phyloP scores from a whole-genome alignment of 805 yeast species.

The Saccharomycopsis synnaedendra region DNA sequence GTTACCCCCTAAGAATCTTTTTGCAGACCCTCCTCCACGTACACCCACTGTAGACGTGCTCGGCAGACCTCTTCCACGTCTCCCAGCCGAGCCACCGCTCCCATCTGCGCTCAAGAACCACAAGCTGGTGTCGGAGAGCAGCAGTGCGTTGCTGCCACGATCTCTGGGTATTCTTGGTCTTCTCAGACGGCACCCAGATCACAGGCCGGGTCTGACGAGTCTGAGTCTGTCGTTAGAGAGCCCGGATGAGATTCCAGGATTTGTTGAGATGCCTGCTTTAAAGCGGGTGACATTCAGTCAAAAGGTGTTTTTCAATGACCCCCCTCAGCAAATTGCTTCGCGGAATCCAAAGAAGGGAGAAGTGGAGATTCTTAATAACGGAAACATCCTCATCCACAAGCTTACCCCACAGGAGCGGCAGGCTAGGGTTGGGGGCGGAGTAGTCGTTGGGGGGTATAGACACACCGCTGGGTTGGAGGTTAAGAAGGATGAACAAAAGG shows the following conservation, averaged over 20 bases:
- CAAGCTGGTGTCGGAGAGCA: background rate
- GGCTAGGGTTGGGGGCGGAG: slow-evolving; percentile 45
- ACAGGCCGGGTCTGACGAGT: background rate
- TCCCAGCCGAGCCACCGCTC: slow-evolving; percentile 33
- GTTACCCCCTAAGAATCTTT: no score
- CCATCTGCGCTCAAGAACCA: slow-evolving; percentile 35
- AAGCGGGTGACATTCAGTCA: slow-evolving; percentile 69
- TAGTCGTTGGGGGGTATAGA: slow-evolving; percentile 74
- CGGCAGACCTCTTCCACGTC: slow-evolving; percentile 40
- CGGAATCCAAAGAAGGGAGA: slow-evolving; percentile 74
- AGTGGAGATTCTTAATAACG: slow-evolving; percentile 50
- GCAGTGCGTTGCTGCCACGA: no score
- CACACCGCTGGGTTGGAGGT: slow-evolving; percentile 32
- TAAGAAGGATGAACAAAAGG: slow-evolving; percentile 8
- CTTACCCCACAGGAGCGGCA: slow-evolving; percentile 42
- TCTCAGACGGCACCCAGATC: no score
- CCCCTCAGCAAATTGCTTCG: slow-evolving; percentile 85
- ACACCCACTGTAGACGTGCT: slow-evolving; percentile 25
- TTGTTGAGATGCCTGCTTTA: slow-evolving; percentile 30
- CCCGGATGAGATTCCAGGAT: slow-evolving; percentile 26
- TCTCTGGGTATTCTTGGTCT: no score
- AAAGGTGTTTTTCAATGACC: slow-evolving; percentile 67
- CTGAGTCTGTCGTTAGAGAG: background rate
- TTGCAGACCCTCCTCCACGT: no score
- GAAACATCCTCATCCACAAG: slow-evolving; percentile 41